Conservation (phyloP, 192 early-diverging fungal genomes). For the Coemansia biformis region DNA sequence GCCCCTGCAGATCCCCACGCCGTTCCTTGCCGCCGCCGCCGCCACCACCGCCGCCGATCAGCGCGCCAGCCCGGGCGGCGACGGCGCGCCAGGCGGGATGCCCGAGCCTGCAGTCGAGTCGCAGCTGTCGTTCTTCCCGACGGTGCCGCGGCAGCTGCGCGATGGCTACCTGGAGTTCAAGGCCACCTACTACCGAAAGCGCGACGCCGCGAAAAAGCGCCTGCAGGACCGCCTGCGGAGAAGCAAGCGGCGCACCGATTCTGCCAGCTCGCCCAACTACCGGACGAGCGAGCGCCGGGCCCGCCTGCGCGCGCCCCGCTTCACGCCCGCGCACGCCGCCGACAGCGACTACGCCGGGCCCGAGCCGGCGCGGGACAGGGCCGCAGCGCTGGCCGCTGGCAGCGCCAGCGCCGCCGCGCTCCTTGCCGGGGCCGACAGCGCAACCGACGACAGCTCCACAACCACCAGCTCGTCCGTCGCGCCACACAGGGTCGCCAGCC, state of each 20-base stretch:
- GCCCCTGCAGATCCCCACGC: constrained; percentile 20
- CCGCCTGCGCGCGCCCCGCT: constrained; percentile 12
- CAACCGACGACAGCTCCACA: constrained; percentile 48
- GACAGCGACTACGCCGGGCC: constrained; percentile 12
- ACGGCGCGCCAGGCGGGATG: neutral
- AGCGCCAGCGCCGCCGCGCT: constrained; percentile 2
- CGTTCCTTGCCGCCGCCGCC: constrained; percentile 8
- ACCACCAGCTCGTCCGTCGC: constrained; percentile 34
- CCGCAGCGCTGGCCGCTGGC: neutral
- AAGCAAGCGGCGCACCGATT: constrained; percentile 24
- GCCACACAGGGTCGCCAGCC: constrained; percentile 8
- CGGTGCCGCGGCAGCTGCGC: constrained; percentile 47
- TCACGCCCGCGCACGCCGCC: neutral
- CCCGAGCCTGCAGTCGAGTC: constrained; percentile 12
- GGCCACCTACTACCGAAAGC: constrained; percentile 47
- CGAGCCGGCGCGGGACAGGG: neutral
- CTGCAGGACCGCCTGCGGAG: constrained; percentile 38
- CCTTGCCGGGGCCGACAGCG: constrained; percentile 30
- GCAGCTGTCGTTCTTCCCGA: constrained; percentile 50
- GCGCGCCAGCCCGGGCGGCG: too few relatives aligned
- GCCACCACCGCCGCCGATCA: too few relatives aligned
- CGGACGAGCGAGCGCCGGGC: constrained; percentile 28
- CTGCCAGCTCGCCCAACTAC: constrained; percentile 16
- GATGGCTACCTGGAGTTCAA: constrained; percentile 49
- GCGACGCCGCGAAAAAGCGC: constrained; percentile 42